Base-by-base conservation (phyloP, 345 rosid genomes). In the Euphorbia peplus region DNA sequence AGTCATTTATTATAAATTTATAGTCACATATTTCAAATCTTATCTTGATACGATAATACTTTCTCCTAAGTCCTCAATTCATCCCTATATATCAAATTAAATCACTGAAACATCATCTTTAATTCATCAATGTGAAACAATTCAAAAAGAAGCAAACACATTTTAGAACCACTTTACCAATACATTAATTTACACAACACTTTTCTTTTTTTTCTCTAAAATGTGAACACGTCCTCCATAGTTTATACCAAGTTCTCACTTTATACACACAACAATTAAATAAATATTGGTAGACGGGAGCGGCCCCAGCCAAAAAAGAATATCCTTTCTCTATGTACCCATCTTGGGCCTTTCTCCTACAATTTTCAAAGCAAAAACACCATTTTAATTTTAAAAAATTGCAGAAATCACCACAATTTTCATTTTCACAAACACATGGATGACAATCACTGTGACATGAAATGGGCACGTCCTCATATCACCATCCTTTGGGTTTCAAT, bases 361-460 rank as follows among this genome's bases (percentile, higher is more conserved):
- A 41, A 3, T 21, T 60, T 60, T 19, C 22, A 22, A 3, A 41
- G 66, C 42, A 39, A 21, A n/a, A 30, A 59, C 12, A 5, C 66
- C 19, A 44, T 46, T 63, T 11, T 21, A 24, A 4, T 42, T 24
- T 8, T 14, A 24, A 14, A 42, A n/a, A 39, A 46, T 28, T 46
- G 55, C 37, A 42, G 35, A 63, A 22, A n/a, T 26, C 25, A 55
- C 67, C 55, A 15, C 46, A 28, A 5, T 41, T 42, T 18, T 0
- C 37, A 46, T 22, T 44, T 46, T 13, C 21, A 22, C 67, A 28
- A 46, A 46, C 39, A 63, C 15, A 63, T 63, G 67, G 67, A 15
- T 5, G 67, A 3, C 48, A 8, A 26, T 26, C 13, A 25, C 18
- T 18, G 24, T 19, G 13, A 9, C 28, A 28, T 46, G 12, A 19